Evolutionary conservation across 495 filamentous ascomycete species (phyloP).

Genomic region (Apiosordaria backusii): DNA sequence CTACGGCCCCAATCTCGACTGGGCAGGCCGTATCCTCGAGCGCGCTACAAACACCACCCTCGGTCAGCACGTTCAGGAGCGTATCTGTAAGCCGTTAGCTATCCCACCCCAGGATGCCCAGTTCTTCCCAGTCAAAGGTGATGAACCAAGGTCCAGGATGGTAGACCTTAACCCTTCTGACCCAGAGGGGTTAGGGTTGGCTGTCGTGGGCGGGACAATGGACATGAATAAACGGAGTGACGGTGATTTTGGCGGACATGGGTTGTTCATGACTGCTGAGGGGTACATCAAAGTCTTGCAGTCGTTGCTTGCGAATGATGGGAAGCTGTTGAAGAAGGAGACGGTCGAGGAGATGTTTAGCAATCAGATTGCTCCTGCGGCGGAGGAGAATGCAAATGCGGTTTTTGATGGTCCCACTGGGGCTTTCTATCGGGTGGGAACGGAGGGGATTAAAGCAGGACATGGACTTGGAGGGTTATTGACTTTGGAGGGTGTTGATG

Average conservation of each 20-base stretch:
- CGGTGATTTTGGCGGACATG: slow-evolving; percentile 34
- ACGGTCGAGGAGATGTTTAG: neutral
- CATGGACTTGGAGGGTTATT: neutral
- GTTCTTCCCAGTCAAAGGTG: neutral
- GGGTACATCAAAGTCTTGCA: slow-evolving; percentile 20
- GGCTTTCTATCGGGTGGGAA: neutral
- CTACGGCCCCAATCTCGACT: neutral
- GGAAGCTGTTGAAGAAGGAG: slow-evolving; percentile 5
- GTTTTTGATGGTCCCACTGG: neutral
- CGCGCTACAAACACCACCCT: neutral
- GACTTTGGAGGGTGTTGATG: slow-evolving; percentile 20
- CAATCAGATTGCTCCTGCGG: neutral
- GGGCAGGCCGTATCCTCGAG: neutral
- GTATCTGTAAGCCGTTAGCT: neutral
- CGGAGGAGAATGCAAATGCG: neutral
- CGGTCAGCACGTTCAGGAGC: neutral
- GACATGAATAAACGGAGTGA: slow-evolving; percentile 15
- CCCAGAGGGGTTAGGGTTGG: neutral
- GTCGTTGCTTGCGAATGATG: slow-evolving; percentile 29
- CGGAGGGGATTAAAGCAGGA: neutral
- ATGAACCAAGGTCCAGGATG: neutral
- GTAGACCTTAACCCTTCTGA: neutral
- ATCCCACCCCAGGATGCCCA: neutral
- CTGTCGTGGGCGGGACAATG: too few species aligned
- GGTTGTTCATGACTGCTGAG: slow-evolving; percentile 13